Evolutionary conservation across 1,284 basidiomycete genomes (phyloP), one percentile per base, ranked within the genome.

Genomic region (Vanrija sp.): DNA sequence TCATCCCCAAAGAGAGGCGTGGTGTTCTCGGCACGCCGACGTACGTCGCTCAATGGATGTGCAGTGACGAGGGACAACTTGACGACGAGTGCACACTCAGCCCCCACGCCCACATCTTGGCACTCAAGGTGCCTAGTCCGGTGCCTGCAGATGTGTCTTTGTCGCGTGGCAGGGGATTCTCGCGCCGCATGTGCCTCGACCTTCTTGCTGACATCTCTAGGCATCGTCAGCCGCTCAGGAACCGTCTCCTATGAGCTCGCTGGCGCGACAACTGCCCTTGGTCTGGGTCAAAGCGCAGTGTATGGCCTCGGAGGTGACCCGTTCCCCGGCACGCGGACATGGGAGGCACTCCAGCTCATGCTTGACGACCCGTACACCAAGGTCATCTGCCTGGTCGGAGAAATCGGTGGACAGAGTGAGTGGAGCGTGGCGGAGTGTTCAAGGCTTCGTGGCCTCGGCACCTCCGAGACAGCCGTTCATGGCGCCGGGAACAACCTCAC

Each of bases 271-370:
- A 95, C 93, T 4, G 83, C 84, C 59, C 91, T 91, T 57, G 94
- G 94, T 44, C 85, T 97, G 44, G 93, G 93, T 26, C 93, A 98
- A 76, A 89, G 90, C 5, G 81, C 96, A 46, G 93, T 91, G 66
- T 86, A 96, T 62, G 93, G 94, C 49, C 95, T 98, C 70, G 94
- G 93, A 55, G 93, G 93, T 58, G 94, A 98, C 76, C 93, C 93
- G 4, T 98, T 95, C 88, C 93, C 93, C 21, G 93, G 93, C 38
- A 75, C 73, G 3, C 53, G 73, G 9, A 70, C 74, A 69, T 95
- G 66, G 63, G 93, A 98, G 74, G 89, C 91, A 49, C 81, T 97
- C 75, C 94, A 92, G 76, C 83, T 95, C 54, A 91, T 96, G 82
- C 84, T 98, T 28, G 55, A 95, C 29, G 93, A 97, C 69, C 53